Percentiles rank a stretch among this genome's conserved stretches.
These are phyloP conservation scores for Rhodotorula glutinis DNA, from an alignment of 1,284 basidiomycete species.

Conservation along the genomic window DNA sequence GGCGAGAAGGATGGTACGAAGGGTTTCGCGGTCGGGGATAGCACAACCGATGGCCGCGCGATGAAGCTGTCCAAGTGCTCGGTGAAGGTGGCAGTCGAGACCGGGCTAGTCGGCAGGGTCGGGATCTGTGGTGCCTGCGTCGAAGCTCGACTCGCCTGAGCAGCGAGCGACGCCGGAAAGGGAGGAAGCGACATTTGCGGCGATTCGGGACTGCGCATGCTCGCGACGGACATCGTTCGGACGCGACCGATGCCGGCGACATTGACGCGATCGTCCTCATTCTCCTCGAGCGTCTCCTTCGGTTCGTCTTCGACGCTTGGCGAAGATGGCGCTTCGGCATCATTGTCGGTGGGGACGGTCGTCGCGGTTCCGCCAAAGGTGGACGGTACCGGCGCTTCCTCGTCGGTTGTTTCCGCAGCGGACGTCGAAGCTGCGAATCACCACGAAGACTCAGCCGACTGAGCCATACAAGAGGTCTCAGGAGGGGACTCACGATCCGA, in stretches of 20 bases:
- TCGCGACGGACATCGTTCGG: neutral
- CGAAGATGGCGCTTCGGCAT: neutral
- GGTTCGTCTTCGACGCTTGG: neutral
- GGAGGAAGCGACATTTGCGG: neutral
- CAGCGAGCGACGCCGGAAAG: conserved; percentile 5
- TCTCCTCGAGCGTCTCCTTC: neutral
- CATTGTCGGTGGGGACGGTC: neutral
- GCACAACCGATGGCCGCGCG: neutral
- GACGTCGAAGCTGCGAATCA: neutral
- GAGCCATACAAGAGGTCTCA: neutral
- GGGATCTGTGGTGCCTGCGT: too few species aligned
- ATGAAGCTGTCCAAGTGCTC: too few species aligned
- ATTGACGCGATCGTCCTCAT: neutral
- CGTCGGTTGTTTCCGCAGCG: neutral
- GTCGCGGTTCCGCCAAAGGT: neutral
- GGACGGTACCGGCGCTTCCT: neutral
- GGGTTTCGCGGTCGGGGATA: neutral
- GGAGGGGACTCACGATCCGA: neutral
- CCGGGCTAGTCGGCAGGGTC: too few species aligned
- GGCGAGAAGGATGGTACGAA: neutral
- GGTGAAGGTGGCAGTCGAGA: too few species aligned
- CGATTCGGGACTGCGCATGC: neutral
- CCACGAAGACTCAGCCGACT: too few species aligned
- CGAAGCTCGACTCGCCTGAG: neutral
- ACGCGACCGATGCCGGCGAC: conserved; percentile 1